These are phyloP conservation scores for Neoscytalidium dimidiatum DNA, from an alignment of 2,329 filamentous ascomycete genomes.

Conservation along the genomic window DNA sequence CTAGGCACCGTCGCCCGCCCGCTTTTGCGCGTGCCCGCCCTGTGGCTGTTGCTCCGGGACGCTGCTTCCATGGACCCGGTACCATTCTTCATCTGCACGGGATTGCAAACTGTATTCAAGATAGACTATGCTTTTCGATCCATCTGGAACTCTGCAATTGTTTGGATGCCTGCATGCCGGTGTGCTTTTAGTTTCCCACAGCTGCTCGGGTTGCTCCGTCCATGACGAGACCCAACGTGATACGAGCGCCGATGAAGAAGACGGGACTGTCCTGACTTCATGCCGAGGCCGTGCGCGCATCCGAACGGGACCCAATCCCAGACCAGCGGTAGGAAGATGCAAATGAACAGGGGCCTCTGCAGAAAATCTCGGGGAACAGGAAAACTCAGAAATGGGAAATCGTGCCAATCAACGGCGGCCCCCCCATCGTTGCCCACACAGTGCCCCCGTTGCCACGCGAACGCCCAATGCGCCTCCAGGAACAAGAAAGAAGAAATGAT, in stretches of 20 bases:
- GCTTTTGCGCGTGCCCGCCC: neutral
- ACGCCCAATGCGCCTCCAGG: constrained; percentile 14
- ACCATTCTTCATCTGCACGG: neutral
- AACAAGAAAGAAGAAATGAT: neutral
- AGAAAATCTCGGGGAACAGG: constrained; percentile 14
- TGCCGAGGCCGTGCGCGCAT: constrained; percentile 7
- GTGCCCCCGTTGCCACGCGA: constrained; percentile 12
- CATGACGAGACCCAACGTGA: neutral
- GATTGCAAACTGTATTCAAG: neutral
- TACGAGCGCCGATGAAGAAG: neutral
- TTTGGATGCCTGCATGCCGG: neutral
- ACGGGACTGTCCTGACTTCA: neutral
- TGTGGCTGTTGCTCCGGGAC: neutral
- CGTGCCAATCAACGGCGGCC: neutral
- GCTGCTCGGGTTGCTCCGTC: neutral
- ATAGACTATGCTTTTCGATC: neutral
- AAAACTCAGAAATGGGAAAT: neutral
- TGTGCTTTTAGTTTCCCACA: neutral
- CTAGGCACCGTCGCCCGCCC: neutral
- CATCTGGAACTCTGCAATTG: neutral
- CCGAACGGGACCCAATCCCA: constrained; percentile 1
- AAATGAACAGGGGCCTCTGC: constrained; percentile 1
- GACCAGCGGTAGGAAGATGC: neutral
- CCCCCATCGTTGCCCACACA: neutral
- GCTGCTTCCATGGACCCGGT: neutral